A percentile compares a stretch with the other conserved stretches of the same genome.
These are phyloP conservation scores for Quercus gilva DNA, from an alignment of 306 rosid genomes.

Conservation along the genomic window DNA sequence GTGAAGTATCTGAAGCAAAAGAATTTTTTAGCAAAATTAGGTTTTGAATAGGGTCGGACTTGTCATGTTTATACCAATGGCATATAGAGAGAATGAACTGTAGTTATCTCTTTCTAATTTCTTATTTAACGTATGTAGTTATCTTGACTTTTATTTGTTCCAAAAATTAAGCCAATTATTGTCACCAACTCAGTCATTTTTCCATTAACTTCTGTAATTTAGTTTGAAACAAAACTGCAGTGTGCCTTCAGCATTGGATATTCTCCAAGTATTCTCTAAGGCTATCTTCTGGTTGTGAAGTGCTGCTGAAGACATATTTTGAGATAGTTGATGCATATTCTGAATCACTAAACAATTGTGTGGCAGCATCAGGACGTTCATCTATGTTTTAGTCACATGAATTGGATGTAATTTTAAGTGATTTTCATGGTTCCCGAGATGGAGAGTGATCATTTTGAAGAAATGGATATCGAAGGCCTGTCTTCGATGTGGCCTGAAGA, in stretches of 20 bases:
- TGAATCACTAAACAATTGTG: constrained; percentile 2
- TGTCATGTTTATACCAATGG: background rate
- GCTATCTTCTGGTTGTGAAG: background rate
- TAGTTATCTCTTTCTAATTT: background rate
- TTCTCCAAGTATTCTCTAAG: background rate
- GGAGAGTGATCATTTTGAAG: constrained; percentile 74
- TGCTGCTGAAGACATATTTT: background rate
- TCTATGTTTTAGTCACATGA: constrained; percentile 14
- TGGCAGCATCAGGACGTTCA: constrained; percentile 17
- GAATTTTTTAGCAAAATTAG: background rate
- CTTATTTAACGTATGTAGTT: background rate
- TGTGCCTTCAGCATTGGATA: constrained; percentile 10
- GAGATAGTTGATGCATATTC: constrained; percentile 13
- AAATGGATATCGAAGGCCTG: constrained; percentile 76
- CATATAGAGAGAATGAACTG: background rate
- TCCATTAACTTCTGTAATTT: background rate
- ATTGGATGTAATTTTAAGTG: constrained; percentile 38
- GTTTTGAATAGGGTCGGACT: background rate
- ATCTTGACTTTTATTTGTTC: background rate
- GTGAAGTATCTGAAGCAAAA: background rate
- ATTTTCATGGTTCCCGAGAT: constrained; percentile 77
- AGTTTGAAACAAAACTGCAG: constrained; percentile 19
- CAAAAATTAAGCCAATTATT: too few species aligned
- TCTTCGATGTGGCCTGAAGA: constrained; percentile 99
- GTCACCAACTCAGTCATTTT: background rate